phyloP scores from a whole-genome alignment of 2,329 filamentous ascomycete species.

The Colletotrichum lentis region DNA sequence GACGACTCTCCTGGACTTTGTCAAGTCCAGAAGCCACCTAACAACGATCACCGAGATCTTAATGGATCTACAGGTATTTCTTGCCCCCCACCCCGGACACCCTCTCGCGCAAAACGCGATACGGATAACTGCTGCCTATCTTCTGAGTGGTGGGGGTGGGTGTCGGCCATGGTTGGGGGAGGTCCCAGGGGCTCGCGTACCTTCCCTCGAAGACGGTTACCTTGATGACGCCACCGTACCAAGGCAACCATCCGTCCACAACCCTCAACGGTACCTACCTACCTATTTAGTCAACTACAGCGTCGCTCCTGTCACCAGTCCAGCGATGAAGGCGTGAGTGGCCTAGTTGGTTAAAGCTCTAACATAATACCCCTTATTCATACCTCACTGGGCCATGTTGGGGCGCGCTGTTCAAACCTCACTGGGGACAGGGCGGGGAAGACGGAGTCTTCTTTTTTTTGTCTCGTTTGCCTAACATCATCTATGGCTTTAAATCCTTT shows the following conservation, averaged over 20 bases:
- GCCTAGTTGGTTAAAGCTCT: not conserved
- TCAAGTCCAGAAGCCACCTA: slow-evolving; percentile 16
- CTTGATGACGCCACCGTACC: not conserved
- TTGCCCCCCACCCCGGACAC: not conserved
- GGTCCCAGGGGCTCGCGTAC: not conserved
- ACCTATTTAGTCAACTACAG: not conserved
- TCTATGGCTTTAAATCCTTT: slow-evolving; percentile 46
- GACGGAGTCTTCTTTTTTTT: no score
- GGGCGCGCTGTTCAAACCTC: slow-evolving; percentile 1
- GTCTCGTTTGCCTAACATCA: not conserved
- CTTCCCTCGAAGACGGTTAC: not conserved
- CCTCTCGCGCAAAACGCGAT: no score
- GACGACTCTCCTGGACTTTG: slow-evolving; percentile 19
- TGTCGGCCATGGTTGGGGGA: not conserved
- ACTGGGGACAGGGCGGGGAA: not conserved
- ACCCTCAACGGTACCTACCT: not conserved
- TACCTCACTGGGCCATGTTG: not conserved
- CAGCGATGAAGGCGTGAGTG: slow-evolving; percentile 1
- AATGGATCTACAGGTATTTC: slow-evolving; percentile 19
- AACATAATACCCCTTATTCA: not conserved
- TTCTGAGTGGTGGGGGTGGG: not conserved
- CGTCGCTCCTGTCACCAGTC: not conserved
- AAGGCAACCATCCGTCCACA: not conserved
- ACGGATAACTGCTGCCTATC: no score
- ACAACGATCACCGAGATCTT: slow-evolving; percentile 11